Percentiles rank a stretch among this genome's conserved stretches.
Evolutionary conservation across 2,329 filamentous ascomycete genomes (phyloP).

Genomic region (Paradendryphiella salina): DNA sequence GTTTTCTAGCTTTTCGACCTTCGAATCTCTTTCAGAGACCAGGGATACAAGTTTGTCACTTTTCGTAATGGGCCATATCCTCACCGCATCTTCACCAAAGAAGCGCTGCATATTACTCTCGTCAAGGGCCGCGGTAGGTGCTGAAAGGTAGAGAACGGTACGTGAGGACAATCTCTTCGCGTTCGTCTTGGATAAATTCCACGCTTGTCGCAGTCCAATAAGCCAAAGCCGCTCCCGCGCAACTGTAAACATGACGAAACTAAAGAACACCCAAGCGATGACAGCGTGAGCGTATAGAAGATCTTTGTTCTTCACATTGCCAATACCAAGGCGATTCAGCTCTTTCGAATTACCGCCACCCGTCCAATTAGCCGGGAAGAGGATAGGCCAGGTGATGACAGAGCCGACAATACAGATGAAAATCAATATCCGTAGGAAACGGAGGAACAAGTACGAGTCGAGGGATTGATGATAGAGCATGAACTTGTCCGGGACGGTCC

Average conservation of each 20-base stretch:
- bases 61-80: slow-evolving; percentile 81
- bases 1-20: slow-evolving; percentile 78
- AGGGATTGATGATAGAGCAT: slow-evolving; percentile 89
- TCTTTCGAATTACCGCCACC: slow-evolving; percentile 67
- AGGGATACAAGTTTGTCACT: slow-evolving; percentile 76
- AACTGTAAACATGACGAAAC: slow-evolving; percentile 85
- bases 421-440: slow-evolving; percentile 78
- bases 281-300: slow-evolving; percentile 78
- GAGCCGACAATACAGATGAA: slow-evolving; percentile 83
- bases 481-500: slow-evolving; percentile 68
- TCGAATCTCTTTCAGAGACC: slow-evolving; percentile 78
- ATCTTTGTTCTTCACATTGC: slow-evolving; percentile 69
- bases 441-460: slow-evolving; percentile 87
- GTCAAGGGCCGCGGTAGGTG: slow-evolving; percentile 76
- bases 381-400: slow-evolving; percentile 80
- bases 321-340: slow-evolving; percentile 77
- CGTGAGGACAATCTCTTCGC: slow-evolving; percentile 84
- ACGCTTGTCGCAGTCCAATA: slow-evolving; percentile 90
- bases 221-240: slow-evolving; percentile 88
- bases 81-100: slow-evolving; percentile 78
- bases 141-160: slow-evolving; percentile 85
- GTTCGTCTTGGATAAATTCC: slow-evolving; percentile 82
- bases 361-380: slow-evolving; percentile 87
- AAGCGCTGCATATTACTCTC: slow-evolving; percentile 75
- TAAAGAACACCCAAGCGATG: slow-evolving; percentile 78